Evolutionary conservation across 129 eudicot genomes (phyloP), one percentile per base, ranked within the genome.

Genomic region (Flaveria brownii): DNA sequence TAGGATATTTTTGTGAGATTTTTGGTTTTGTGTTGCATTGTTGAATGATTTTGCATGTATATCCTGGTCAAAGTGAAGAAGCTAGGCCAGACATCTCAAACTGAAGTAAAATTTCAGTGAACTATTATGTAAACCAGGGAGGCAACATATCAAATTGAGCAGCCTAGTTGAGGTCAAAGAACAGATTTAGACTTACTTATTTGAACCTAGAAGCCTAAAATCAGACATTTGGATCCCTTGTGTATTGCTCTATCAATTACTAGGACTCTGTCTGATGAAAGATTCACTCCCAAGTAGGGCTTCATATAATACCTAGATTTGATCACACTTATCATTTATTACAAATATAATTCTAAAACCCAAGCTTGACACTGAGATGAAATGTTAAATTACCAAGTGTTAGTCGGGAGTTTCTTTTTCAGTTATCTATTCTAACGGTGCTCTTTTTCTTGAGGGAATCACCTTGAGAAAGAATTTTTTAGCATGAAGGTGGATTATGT

Each of bases 101-200:
- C 49, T 43, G 13, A 7, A 43, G 61, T 70, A 49, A 22, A 69
- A 13, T 46, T 42, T 61, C 6, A 6, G 67, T 61, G 16, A 26
- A 3, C 0, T 13, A 17, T 22, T 9, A 47, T 25, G 25, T 47
- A 70, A 49, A 30, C n/a, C 2, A 43, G 30, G 45, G 30, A 3
- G 39, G 6, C 60, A 23, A 46, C n/a, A 70, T 70, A 25, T 70
- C 4, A 43, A 70, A 12, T 47, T 70, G 42, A 42, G n/a, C 22
- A 68, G 36, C 17, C 74, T 70, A 47, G 13, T 70, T 23, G 50
- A 70, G 74, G 14, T 68, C 3, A 26, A 68, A 30, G 20, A 43
- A 46, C 41, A 10, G 54, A 68, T 68, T 18, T 33, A 33, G 6
- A 33, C 52, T 17, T 30, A 68, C 18, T 42, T 66, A 36, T 36